Conservation (phyloP, 768 basidiomycete species). For the Naganishia vaughanmartiniae region DNA sequence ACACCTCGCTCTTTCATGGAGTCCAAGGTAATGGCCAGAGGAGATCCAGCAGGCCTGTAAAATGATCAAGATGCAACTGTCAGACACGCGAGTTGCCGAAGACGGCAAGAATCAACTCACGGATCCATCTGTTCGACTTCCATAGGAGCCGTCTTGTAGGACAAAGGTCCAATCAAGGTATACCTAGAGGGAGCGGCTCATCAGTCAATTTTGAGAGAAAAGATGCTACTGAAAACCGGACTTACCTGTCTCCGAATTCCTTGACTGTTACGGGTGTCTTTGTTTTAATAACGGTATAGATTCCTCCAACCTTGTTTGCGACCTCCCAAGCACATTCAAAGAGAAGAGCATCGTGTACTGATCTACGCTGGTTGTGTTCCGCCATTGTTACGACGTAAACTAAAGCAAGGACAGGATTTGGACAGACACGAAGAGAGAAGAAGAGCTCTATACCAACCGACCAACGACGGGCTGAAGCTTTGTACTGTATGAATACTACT, state of each 20-base stretch:
- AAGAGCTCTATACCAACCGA: too few relatives aligned
- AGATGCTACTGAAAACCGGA: too few relatives aligned
- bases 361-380: constrained; percentile 36
- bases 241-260: constrained; percentile 66
- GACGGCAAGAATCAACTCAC: constrained; percentile 34
- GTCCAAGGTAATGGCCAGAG: constrained; percentile 71
- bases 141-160: constrained; percentile 97
- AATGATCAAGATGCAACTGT: neutral
- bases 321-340: constrained; percentile 99
- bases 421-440: too few relatives aligned
- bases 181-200: constrained; percentile 62
- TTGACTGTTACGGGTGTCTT: constrained; percentile 97
- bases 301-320: constrained; percentile 97
- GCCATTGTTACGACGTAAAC: constrained; percentile 15
- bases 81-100: neutral
- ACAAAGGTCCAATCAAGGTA: constrained; percentile 94
- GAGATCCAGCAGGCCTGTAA: constrained; percentile 60
- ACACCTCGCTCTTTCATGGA: constrained; percentile 84
- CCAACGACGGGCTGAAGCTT: too few relatives aligned
- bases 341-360: constrained; percentile 66
- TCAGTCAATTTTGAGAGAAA: neutral
- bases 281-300: constrained; percentile 99
- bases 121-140: constrained; percentile 95
- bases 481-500: too few relatives aligned
- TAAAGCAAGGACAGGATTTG: neutral